Evolutionary conservation across 306 rosid species (phyloP), one percentile per base, ranked within the genome.

Genomic region (Elaeagnus macrophylla): DNA sequence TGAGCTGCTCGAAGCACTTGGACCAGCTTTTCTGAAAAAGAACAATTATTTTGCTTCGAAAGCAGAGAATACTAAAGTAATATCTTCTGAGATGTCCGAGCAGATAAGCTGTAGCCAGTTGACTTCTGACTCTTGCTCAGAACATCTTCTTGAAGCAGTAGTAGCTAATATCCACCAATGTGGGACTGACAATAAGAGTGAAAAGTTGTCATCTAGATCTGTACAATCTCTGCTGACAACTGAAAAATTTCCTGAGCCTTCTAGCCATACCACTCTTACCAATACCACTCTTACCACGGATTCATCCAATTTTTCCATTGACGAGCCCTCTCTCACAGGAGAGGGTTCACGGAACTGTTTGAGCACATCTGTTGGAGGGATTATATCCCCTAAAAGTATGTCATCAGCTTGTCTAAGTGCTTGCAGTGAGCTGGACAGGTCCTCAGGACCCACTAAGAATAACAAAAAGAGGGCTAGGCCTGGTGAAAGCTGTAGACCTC

Each of bases 1-100:
- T 68, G 99, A 93, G 77, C 85, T 93, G 47, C 89, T 80, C 43
- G 96, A 93, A 84, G 99, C 82, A 38, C 95, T 93, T 56, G 99
- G 99, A 64, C 90, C 95, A 35, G 81, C 76, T 63, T 88, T 85
- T 81, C 59, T 67, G 51, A 77, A 64, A 75, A 77, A 69, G 64
- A 72, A 75, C 53, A 65, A 66, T 43, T 67, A 66, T 66, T 76
- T 70, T 66, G 84, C 78, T 61, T 77, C 53, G 75, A 56, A 54
- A 53, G 60, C 64, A 5, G 78, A 63, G 68, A 76, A 71, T 53
- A 59, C 67, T 61, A 77, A 73, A 45, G 83, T 72, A 66, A 61
- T 53, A 70, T 51, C 65, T 64, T 64, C 54, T 9, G 82, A 71
- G 72, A 67, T 78, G 69, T 71, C 85, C 12, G 76, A 75, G 66